Evolutionary conservation across 345 rosid species (phyloP), one percentile per base, ranked within the genome.

Genomic region (Raphanus raphanistrum): DNA sequence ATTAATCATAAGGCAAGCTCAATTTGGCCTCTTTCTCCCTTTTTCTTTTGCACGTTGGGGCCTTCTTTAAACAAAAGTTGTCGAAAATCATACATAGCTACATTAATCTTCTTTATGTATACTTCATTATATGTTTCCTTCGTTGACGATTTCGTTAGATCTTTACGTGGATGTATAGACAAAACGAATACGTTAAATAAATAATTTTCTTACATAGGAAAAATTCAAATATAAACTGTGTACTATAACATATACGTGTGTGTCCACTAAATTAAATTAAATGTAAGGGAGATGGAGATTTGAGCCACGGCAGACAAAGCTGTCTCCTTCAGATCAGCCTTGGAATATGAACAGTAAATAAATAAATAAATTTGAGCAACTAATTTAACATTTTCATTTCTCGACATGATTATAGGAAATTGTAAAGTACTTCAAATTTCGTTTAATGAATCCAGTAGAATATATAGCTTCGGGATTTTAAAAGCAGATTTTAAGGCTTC

Each of bases 291-390:
- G 78, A 79, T 79, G 54, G 82, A 80, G 68, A 69, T 63, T 41
- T 79, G 82, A 74, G 72, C 75, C 82, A 69, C 67, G 76, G 79
- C 79, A 79, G 82, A 79, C 79, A 80, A 80, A 74, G 79, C 57
- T 74, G 82, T 75, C 82, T 80, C 72, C 76, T 75, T 80, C 76
- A 74, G 75, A 79, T 68, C 82, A 74, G 79, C 82, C 82, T 79
- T 79, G 82, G 72, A 70, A 75, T 74, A 62, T 69, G 79, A 80
- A 74, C 68, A 57, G 71, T 63, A 26, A 6, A 62, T 68, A 48
- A 66, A 29, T 71, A 54, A 36, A 71, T 64, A 52, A 29, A 55
- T 15, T 60, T 27, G 38, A 72, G 58, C 63, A 68, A 43, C 65
- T 54, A 73, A 9, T 72, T 32, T 79, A 79, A 67, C 15, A 73